phyloP scores from a whole-genome alignment of 2,329 filamentous ascomycete genomes.

The Penicillium sp. region DNA sequence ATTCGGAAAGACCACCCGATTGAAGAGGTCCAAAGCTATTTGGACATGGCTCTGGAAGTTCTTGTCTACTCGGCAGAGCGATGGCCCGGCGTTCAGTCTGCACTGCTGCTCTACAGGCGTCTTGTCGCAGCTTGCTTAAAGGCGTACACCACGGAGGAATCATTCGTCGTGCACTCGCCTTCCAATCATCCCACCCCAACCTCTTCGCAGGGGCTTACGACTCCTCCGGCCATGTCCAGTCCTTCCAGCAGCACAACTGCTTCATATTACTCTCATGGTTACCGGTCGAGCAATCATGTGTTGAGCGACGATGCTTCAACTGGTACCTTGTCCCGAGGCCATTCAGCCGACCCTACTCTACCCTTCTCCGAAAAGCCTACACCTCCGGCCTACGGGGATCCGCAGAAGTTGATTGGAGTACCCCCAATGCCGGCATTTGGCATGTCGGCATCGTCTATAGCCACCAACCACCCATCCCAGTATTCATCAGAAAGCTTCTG shows the following conservation, averaged over 20 bases:
- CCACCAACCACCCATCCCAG: constrained; percentile 13
- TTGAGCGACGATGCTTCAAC: constrained; percentile 29
- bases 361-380: constrained; percentile 24
- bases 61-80: constrained; percentile 78
- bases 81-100: constrained; percentile 87
- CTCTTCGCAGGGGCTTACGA: constrained; percentile 40
- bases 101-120: constrained; percentile 81
- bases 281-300: constrained; percentile 29
- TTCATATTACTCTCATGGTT: constrained; percentile 37
- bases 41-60: constrained; percentile 73
- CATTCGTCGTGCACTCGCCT: constrained; percentile 52
- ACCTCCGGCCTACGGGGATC: constrained; percentile 19
- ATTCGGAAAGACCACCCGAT: constrained; percentile 71
- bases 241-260: constrained; percentile 40
- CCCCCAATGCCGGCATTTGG: constrained; percentile 12
- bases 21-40: constrained; percentile 72
- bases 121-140: constrained; percentile 83
- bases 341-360: constrained; percentile 33
- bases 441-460: constrained; percentile 18
- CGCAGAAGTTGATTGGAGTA: constrained; percentile 19
- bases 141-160: constrained; percentile 70
- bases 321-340: constrained; percentile 35
- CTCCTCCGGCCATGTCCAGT: constrained; percentile 42
- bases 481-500: constrained; percentile 19
- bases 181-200: constrained; percentile 43